phyloP scores from a whole-genome alignment of 192 early-diverging fungal species.

The Backusella psychrophila region DNA sequence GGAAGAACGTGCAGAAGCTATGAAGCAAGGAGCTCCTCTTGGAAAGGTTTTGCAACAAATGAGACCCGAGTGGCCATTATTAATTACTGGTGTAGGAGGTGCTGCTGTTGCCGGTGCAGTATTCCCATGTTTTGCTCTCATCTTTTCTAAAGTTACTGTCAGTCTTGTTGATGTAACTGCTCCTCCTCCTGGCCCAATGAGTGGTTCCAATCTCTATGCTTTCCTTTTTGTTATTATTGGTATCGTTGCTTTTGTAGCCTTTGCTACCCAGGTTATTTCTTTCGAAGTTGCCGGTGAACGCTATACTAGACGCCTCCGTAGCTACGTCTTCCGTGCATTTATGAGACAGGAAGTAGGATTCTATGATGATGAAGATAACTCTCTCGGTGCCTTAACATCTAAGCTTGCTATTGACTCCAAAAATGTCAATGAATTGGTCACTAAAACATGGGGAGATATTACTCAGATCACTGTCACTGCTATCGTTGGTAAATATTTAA shows the following conservation, averaged over 20 bases:
- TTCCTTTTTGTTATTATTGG: constrained; percentile 34
- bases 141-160: constrained; percentile 46
- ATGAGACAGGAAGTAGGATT: constrained; percentile 83
- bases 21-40: constrained; percentile 54
- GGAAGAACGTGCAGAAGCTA: constrained; percentile 35
- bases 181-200: constrained; percentile 24
- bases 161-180: constrained; percentile 34
- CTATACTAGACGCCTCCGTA: constrained; percentile 25
- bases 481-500: constrained; percentile 19
- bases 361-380: constrained; percentile 78
- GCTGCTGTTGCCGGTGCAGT: constrained; percentile 68
- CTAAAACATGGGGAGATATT: constrained; percentile 44
- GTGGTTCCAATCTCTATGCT: constrained; percentile 28
- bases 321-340: constrained; percentile 62
- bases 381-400: constrained; percentile 75
- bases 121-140: constrained; percentile 76
- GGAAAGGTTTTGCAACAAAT: constrained; percentile 48
- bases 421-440: constrained; percentile 53
- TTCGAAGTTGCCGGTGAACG: constrained; percentile 32
- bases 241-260: constrained; percentile 16
- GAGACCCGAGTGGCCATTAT: constrained; percentile 48
- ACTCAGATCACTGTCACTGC: constrained; percentile 33
- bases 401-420: constrained; percentile 80
- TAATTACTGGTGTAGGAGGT: constrained; percentile 58
- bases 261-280: constrained; percentile 8